These are phyloP conservation scores for Diplodia intermedia DNA, from an alignment of 2,329 filamentous ascomycete genomes.

Conservation along the genomic window DNA sequence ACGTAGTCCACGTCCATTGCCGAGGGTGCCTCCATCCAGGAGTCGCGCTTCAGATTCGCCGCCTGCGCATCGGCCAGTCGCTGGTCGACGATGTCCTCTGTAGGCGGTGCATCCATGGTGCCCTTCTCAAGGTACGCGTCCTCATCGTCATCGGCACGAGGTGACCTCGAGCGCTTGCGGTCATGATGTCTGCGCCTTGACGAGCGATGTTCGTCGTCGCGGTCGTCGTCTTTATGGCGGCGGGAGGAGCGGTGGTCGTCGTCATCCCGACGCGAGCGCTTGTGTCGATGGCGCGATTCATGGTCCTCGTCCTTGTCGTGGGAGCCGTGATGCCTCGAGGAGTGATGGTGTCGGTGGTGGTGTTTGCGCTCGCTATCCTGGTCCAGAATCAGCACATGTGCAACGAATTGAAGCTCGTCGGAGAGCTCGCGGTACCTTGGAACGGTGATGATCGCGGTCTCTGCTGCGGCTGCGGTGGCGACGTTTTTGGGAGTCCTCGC, in stretches of 20 bases:
- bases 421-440: conserved; percentile 37
- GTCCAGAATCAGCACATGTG: neutral
- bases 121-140: conserved; percentile 55
- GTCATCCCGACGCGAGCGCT: conserved; percentile 66
- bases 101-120: conserved; percentile 47
- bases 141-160: conserved; percentile 39
- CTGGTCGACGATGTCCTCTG: conserved; percentile 54
- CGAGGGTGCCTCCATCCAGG: conserved; percentile 93
- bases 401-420: neutral
- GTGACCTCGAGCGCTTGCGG: conserved; percentile 14
- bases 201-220: conserved; percentile 44
- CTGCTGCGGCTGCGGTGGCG: conserved; percentile 53
- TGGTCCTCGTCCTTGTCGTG: conserved; percentile 59
- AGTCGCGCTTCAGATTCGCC: conserved; percentile 70
- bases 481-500: conserved; percentile 56
- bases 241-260: conserved; percentile 54
- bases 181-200: conserved; percentile 37
- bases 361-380: conserved; percentile 50
- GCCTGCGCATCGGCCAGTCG: conserved; percentile 48
- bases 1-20: conserved; percentile 85
- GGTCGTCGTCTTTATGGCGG: conserved; percentile 57
- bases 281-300: conserved; percentile 62
- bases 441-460: conserved; percentile 35
- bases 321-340: conserved; percentile 52
- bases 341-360: conserved; percentile 54